phyloP scores from a whole-genome alignment of 164 flowering plant genomes.

The Nymphaea colorata region DNA sequence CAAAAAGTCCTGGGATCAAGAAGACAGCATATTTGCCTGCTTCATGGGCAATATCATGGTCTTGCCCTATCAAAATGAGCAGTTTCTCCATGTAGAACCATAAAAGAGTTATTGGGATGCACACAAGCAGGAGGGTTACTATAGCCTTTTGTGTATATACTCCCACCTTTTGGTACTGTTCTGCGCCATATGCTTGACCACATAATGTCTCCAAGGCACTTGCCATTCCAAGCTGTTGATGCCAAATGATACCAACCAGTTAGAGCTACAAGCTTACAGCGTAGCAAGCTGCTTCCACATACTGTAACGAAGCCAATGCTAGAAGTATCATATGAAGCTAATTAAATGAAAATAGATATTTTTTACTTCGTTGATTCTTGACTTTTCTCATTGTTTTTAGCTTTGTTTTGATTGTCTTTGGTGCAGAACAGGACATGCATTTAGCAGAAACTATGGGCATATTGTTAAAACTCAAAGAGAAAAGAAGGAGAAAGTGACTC shows the following conservation, averaged over 20 bases:
- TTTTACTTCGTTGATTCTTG: too few relatives aligned
- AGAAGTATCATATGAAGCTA: too few relatives aligned
- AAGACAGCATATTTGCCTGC: constrained; percentile 35
- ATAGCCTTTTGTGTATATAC: constrained; percentile 27
- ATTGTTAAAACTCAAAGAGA: too few relatives aligned
- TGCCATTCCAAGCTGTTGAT: constrained; percentile 40
- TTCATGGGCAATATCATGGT: constrained; percentile 35
- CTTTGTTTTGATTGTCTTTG: too few relatives aligned
- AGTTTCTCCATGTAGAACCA: constrained; percentile 35
- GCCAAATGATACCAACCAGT: too few relatives aligned
- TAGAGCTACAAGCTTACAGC: too few relatives aligned
- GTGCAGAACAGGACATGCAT: too few relatives aligned
- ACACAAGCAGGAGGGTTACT: constrained; percentile 28
- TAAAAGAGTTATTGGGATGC: constrained; percentile 30
- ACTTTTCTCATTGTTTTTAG: too few relatives aligned
- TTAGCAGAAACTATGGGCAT: too few relatives aligned
- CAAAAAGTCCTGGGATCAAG: constrained; percentile 42
- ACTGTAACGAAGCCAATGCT: too few relatives aligned
- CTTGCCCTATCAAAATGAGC: constrained; percentile 37
- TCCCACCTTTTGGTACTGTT: constrained; percentile 39
- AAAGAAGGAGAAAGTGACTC: constrained; percentile 37
- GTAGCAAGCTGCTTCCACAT: too few relatives aligned
- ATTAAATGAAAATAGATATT: too few relatives aligned
- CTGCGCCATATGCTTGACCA: constrained; percentile 60
- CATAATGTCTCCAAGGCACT: constrained; percentile 46